Evolutionary conservation across 1,284 basidiomycete species (phyloP), one percentile per base, ranked within the genome.

Genomic region (Austroboletus novae-zelandiae): DNA sequence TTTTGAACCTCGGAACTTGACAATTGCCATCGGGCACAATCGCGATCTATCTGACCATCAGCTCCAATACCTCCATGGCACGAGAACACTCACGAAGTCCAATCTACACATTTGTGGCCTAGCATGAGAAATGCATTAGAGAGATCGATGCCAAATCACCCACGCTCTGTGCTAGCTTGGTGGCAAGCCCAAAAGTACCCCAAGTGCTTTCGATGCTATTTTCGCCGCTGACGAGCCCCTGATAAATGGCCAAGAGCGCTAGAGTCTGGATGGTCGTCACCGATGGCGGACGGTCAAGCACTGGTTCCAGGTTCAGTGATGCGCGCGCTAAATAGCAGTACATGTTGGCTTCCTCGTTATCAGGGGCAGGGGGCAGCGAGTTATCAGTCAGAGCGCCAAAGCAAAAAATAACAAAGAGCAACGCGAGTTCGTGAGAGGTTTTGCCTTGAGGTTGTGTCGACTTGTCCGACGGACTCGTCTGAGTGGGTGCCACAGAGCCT

Each of bases 181-280:
- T 78, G 17, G 80, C 75, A 41, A 85, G 62, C 10, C 83, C 81
- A 62, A 84, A 77, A 23, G 79, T 67, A 6, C 75, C 72, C 84
- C 82, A 85, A 9, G 80, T 81, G 41, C 71, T 75, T 63, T 84
- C 83, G 36, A 83, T 78, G 42, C 76, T 78, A 43, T 82, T 78
- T 53, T 82, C 78, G n/a, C 74, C 74, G 6, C 74, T 75, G 56
- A 71, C 72, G 40, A 84, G 57, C 2, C 78, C 85, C 61, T 86
- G 81, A 56, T 84, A 88, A 42, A 88, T 84, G 0, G 73, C 84
- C 72, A 88, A 80, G 44, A 88, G 61, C 31, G 80, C 76, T 32
- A 89, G 59, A 0, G 83, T 74, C 64, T 89, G 86, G 14, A 89
- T 78, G 0, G 84, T 88, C 15, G 80, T 73, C 5, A 89, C 78